Conservation (phyloP, 139 green algal genomes). For the Closterium sp. region DNA sequence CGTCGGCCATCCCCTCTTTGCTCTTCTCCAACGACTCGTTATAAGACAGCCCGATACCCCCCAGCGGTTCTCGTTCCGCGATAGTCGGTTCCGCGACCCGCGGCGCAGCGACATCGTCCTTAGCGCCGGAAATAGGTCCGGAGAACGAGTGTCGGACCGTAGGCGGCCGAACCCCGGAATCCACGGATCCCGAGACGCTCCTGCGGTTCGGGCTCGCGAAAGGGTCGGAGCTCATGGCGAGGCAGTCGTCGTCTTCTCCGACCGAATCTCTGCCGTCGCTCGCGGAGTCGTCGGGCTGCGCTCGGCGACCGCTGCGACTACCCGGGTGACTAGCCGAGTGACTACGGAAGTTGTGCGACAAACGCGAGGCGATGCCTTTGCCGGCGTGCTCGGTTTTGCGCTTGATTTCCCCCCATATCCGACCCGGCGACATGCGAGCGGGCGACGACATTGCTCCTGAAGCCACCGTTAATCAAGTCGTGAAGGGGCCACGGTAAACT, state of each 20-base stretch:
- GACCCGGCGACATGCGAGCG: not conserved
- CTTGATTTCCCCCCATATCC: not conserved
- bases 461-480: not conserved
- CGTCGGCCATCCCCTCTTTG: not conserved
- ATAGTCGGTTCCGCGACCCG: not conserved
- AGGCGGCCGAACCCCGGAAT: not conserved
- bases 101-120: not conserved
- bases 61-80: not conserved
- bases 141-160: not conserved
- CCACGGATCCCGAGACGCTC: not conserved
- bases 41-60: not conserved
- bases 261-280: not conserved
- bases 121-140: not conserved
- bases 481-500: not conserved
- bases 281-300: not conserved
- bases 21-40: not conserved
- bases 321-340: not conserved
- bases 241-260: not conserved
- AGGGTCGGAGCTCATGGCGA: not conserved
- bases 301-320: not conserved
- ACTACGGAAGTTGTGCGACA: not conserved
- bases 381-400: not conserved
- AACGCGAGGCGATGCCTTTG: not conserved
- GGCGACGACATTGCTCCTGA: not conserved
- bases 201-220: not conserved